These are phyloP conservation scores for Podaxis sp. DNA, from an alignment of 768 basidiomycete species.

Conservation along the genomic window DNA sequence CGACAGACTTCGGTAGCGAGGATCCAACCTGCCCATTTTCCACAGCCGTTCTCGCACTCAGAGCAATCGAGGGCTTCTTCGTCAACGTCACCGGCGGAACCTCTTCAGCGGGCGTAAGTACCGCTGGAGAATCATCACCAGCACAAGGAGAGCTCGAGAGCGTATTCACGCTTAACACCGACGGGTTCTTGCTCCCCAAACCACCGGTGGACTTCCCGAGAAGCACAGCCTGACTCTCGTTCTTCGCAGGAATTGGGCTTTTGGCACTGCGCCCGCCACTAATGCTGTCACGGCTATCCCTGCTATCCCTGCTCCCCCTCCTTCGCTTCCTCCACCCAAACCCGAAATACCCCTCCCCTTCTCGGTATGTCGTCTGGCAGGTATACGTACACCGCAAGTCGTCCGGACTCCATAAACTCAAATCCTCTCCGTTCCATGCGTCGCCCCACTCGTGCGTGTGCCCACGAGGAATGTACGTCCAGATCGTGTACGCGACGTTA, in stretches of 20 bases:
- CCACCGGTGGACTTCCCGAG: constrained; percentile 26
- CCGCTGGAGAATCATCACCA: not conserved
- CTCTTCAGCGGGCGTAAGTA: not conserved
- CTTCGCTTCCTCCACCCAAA: constrained; percentile 20
- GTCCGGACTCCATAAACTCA: constrained; percentile 84
- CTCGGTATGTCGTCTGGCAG: not conserved
- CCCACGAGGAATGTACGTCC: constrained; percentile 85
- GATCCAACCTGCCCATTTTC: not conserved
- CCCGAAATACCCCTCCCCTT: not conserved
- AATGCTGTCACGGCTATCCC: not conserved
- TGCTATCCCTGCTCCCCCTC: constrained; percentile 14
- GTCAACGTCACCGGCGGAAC: not conserved
- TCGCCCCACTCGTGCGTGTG: constrained; percentile 88
- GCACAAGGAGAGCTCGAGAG: not conserved
- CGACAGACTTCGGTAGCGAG: not conserved
- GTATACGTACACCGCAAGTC: constrained; percentile 42
- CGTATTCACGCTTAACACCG: constrained; percentile 10
- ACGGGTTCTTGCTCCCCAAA: constrained; percentile 1
- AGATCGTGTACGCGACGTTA: constrained; percentile 76
- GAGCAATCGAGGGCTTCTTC: constrained; percentile 9
- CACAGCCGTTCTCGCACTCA: not conserved
- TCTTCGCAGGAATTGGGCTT: not conserved
- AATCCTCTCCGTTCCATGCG: constrained; percentile 95
- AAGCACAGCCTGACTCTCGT: constrained; percentile 39
- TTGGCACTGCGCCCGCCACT: not conserved